Evolutionary conservation across 441 rosid genomes (phyloP).

Genomic region (Oxalis stricta): DNA sequence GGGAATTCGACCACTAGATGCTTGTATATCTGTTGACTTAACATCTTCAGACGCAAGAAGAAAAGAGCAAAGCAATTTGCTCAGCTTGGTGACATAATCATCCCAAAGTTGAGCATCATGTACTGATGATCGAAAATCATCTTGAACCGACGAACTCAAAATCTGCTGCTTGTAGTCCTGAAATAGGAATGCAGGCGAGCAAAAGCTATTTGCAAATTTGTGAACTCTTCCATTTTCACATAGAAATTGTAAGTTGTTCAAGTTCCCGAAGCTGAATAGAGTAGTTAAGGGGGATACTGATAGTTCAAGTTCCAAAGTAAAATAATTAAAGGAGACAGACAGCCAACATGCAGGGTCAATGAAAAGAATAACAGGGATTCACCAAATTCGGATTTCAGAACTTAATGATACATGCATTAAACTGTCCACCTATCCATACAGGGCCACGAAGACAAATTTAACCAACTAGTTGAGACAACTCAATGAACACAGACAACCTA

Average conservation of each 20-base stretch:
- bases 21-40: conserved; percentile 25
- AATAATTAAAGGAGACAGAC: not conserved
- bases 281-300: conserved; percentile 33
- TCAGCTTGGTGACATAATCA: conserved; percentile 38
- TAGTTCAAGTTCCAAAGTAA: conserved; percentile 1
- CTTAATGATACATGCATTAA: too few relatives aligned
- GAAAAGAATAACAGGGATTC: too few relatives aligned
- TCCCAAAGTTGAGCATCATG: conserved; percentile 35
- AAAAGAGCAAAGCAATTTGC: conserved; percentile 52
- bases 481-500: too few relatives aligned
- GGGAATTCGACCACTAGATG: conserved; percentile 19
- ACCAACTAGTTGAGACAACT: too few relatives aligned
- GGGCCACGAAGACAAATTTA: too few relatives aligned
- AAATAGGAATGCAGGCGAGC: conserved; percentile 58
- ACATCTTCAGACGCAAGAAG: conserved; percentile 35
- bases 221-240: conserved; percentile 76
- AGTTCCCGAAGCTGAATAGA: conserved; percentile 51
- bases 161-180: conserved; percentile 37
- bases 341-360: too few relatives aligned
- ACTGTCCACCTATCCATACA: too few relatives aligned
- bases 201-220: conserved; percentile 76
- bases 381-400: too few relatives aligned
- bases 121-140: conserved; percentile 18
- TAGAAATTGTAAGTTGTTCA: conserved; percentile 68
- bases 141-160: conserved; percentile 17